Conservation (phyloP, 768 basidiomycete genomes). For the Lyophyllum shimeji region DNA sequence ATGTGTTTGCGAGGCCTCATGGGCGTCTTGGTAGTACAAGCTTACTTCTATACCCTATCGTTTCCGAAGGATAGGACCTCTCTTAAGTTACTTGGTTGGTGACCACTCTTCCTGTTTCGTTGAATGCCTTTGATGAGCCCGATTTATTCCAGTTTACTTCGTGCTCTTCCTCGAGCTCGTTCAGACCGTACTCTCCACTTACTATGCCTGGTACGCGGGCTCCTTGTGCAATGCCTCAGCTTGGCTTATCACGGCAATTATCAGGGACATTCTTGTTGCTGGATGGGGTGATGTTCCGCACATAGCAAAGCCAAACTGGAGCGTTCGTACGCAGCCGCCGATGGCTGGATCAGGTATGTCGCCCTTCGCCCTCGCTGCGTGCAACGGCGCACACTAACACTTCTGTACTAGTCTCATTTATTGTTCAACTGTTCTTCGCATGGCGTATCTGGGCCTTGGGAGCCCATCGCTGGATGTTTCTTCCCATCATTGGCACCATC, state of each 20-base stretch:
- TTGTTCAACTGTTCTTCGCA: not conserved
- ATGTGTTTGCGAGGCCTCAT: not conserved
- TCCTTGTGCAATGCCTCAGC: not conserved
- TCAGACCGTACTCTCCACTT: not conserved
- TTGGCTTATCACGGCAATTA: not conserved
- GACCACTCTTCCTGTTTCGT: no score
- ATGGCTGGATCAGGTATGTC: not conserved
- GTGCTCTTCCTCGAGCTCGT: not conserved
- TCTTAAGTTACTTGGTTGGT: not conserved
- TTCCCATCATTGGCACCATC: not conserved
- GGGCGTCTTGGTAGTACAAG: not conserved
- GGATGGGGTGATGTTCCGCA: not conserved
- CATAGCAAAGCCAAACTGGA: not conserved
- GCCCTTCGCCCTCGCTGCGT: no score
- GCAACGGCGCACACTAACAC: not conserved
- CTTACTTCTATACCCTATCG: not conserved
- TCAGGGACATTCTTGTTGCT: not conserved
- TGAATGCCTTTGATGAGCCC: not conserved
- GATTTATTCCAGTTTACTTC: no score
- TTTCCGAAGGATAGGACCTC: not conserved
- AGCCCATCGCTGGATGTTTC: not conserved
- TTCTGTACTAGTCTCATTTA: not conserved
- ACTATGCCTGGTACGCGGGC: not conserved
- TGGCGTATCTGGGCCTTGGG: not conserved
- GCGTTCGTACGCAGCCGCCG: not conserved